Evolutionary conservation across 768 basidiomycete species (phyloP), one percentile per base, ranked within the genome.

Genomic region (Xerocomellus intermedius): DNA sequence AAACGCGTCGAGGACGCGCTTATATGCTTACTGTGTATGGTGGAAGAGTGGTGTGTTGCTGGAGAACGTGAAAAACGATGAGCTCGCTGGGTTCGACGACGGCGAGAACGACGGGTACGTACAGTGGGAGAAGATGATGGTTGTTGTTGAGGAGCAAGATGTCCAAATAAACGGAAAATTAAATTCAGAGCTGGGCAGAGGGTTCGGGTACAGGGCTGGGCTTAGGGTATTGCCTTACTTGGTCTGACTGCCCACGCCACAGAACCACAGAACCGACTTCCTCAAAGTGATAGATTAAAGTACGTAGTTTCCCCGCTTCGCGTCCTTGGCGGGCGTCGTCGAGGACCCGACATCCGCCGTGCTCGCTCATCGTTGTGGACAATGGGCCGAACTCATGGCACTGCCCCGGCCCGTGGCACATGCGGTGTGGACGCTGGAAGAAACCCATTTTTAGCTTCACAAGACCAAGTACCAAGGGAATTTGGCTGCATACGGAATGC

Each of bases 141-240:
- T 79, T 73, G 76, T 73, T 78, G 69, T 65, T 68, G 68, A 74
- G 68, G 67, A 71, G 73, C 62, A 74, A 72, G 67, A 61, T 66
- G 75, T 75, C 74, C 72, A 73, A 78, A 74, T 77, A 77, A 76
- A 75, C 73, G 73, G 73, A 75, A 76, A 76, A 79, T 78, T 81
- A 84, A 86, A 84, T 84, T 81, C 79, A 74, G 78, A 75, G 73
- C 73, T 81, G 84, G 84, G 84, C 84, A 85, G 76, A 86, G 84
- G 84, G 84, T 85, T 84, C 73, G 76, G 75, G 76, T 63, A 73
- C 61, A 77, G 76, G 76, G 75, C 63, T 68, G 64, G 72, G 69
- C 58, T 21, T 12, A 71, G 70, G 69, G 69, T 59, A 71, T 71
- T 58, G 21, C 69, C 65, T 57, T 61, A 46, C 17, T 5, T 44